Percentiles rank a stretch among this genome's conserved stretches.
phyloP scores from a whole-genome alignment of 495 filamentous ascomycete species.

The Jackrogersella minutella region DNA sequence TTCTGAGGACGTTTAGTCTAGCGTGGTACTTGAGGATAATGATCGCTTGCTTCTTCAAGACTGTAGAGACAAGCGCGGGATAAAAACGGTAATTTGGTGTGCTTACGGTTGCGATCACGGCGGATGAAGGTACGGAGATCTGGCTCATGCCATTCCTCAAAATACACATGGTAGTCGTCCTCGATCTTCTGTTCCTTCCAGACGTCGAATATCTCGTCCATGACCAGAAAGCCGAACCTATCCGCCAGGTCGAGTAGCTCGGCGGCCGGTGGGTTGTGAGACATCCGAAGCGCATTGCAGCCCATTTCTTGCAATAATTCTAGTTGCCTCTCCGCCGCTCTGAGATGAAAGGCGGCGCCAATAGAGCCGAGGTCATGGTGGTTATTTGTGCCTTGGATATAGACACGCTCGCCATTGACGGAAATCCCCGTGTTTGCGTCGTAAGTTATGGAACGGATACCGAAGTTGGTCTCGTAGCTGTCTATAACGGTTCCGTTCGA shows the following conservation, averaged over 20 bases:
- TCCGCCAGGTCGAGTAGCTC: slow-evolving; percentile 67
- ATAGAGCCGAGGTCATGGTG: slow-evolving; percentile 60
- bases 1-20: too few relatives aligned
- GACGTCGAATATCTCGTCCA: slow-evolving; percentile 61
- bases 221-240: slow-evolving; percentile 63
- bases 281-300: slow-evolving; percentile 57
- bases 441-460: slow-evolving; percentile 53
- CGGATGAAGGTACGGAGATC: slow-evolving; percentile 57
- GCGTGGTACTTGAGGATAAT: too few relatives aligned
- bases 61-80: too few relatives aligned
- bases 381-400: slow-evolving; percentile 54
- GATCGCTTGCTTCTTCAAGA: too few relatives aligned
- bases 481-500: slow-evolving; percentile 46
- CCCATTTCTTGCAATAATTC: slow-evolving; percentile 58
- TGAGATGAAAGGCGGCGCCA: slow-evolving; percentile 56
- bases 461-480: slow-evolving; percentile 58
- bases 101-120: slow-evolving; percentile 56
- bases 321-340: slow-evolving; percentile 55
- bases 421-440: slow-evolving; percentile 50
- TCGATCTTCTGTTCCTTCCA: slow-evolving; percentile 52
- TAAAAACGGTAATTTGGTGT: background rate
- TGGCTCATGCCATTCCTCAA: slow-evolving; percentile 56
- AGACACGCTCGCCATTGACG: slow-evolving; percentile 51
- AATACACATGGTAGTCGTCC: slow-evolving; percentile 59
- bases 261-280: slow-evolving; percentile 60